Base-by-base conservation (phyloP, 1,139 yeast genomes). In the Candida anutae region DNA sequence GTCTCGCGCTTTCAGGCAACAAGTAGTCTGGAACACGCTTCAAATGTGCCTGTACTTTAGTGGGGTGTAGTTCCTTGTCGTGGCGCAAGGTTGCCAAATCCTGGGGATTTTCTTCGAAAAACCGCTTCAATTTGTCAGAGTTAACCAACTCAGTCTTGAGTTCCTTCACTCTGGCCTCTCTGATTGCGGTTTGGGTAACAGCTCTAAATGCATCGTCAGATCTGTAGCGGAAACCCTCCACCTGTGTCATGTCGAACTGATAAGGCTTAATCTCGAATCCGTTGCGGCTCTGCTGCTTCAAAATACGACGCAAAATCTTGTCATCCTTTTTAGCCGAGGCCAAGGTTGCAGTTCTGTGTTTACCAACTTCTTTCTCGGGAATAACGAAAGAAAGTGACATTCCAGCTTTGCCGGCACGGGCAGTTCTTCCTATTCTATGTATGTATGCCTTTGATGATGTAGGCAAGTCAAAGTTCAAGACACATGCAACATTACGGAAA, bases 71-170 rank as follows among this genome's bases (percentile, higher is more conserved):
- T 42, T 83, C 95, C 45, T 78, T 82, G 51, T 90, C 98, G 49
- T 90, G 98, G 51, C 96, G 79, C 51, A 90, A 72, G 29, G 81
- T 76, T 10, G 77, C 77, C 46, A 90, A 68, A 55, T 93, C 98
- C 47, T 85, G 94, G n/a, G 98, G 98, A 51, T 90, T 90, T 49
- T 90, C 98, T 55, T 90, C 96, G 48, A 93, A 93, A 58, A 87
- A 94, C 46, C 96, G 74, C 55, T 87, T 87, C 49, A 93, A 70
- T 48, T 85, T 87, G 38, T 87, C 96, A 40, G 94, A 82, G 24
- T 88, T 76, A 37, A 93, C 63, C 51, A 93, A 67, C 54, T 93
- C 98, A 45, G 79, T 74, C 51, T 83, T 82, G 51, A 93, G 69
- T 53, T 93, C 99, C 50, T 77, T 82, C 31, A 88, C 74, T 46